phyloP scores from a whole-genome alignment of 768 basidiomycete genomes.

The Cystofilobasidium macerans region DNA sequence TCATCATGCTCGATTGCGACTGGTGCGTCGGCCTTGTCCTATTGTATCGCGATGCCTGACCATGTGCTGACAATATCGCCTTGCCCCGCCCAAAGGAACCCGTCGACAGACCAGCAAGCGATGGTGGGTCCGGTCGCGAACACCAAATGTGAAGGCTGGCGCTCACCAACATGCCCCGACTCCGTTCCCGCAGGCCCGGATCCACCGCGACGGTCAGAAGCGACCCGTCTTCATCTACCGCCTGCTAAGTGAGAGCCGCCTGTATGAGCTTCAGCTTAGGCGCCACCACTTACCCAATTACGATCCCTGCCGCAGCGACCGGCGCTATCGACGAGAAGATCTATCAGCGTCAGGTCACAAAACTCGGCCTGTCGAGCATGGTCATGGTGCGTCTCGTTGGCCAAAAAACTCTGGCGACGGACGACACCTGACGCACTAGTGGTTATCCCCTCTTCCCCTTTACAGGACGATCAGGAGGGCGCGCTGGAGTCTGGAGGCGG shows the following conservation, averaged over 20 bases:
- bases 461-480: neutral
- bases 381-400: constrained; percentile 10
- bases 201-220: constrained; percentile 78
- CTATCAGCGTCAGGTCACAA: constrained; percentile 25
- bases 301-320: neutral
- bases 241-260: constrained; percentile 31
- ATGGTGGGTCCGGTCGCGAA: constrained; percentile 76
- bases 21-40: constrained; percentile 94
- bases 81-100: too few relatives aligned
- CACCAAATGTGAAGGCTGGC: constrained; percentile 45
- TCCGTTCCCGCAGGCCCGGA: constrained; percentile 7
- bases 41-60: neutral
- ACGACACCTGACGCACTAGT: too few relatives aligned
- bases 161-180: constrained; percentile 4
- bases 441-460: too few relatives aligned
- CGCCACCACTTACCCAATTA: neutral
- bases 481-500: neutral
- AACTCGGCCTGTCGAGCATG: constrained; percentile 20
- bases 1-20: constrained; percentile 64
- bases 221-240: constrained; percentile 64
- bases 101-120: constrained; percentile 67
- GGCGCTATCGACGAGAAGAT: constrained; percentile 24
- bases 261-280: neutral
- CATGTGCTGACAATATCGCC: neutral
- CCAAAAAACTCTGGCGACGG: too few relatives aligned